Conservation (phyloP, 768 basidiomycete genomes). For the Calocybe cyanea region DNA sequence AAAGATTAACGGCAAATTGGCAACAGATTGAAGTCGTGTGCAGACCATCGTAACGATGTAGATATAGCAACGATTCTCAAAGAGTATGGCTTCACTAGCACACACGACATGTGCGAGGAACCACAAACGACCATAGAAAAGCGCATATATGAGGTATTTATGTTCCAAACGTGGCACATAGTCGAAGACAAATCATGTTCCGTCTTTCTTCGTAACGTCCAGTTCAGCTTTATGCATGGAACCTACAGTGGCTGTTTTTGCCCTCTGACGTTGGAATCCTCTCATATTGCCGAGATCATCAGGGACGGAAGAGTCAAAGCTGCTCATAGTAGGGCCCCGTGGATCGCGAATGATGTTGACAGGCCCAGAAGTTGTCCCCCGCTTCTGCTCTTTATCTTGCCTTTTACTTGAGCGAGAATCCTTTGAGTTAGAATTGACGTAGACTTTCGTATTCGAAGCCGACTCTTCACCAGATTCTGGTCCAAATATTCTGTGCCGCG, state of each 20-base stretch:
- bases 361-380: background rate
- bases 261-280: background rate
- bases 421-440: background rate
- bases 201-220: no score
- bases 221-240: background rate
- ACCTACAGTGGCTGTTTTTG: background rate
- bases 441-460: background rate
- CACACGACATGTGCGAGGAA: no score
- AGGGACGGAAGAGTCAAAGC: background rate
- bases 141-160: no score
- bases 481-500: constrained; percentile 72
- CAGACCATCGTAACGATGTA: no score
- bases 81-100: no score
- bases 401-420: constrained; percentile 1
- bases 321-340: constrained; percentile 17
- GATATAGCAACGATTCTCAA: no score
- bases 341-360: constrained; percentile 25
- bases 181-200: no score
- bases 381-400: constrained; percentile 4
- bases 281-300: background rate
- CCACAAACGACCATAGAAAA: no score
- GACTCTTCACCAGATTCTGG: constrained; percentile 13
- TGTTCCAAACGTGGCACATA: no score
- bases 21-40: no score
- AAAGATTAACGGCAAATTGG: no score